Base-by-base conservation (phyloP, 2,329 filamentous ascomycete genomes). In the Volutella citrinella region DNA sequence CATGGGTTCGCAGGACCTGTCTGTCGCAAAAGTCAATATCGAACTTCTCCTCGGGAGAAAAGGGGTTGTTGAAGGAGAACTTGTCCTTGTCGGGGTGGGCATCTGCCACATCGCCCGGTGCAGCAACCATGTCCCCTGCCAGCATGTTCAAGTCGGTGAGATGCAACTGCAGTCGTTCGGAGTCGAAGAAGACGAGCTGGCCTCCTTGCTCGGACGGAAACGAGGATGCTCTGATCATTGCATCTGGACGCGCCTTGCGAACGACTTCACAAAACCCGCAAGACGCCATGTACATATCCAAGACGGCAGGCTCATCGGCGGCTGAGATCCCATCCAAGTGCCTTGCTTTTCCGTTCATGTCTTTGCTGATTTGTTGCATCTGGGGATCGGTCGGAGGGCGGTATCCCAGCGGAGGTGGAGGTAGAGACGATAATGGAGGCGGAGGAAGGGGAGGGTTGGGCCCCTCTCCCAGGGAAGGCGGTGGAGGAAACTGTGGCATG, bases 401-500 rank as follows among this genome's bases (percentile, higher is more conserved):
- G 62, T 89, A 94, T 24, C 88, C 88, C 17, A 89, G 89, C 16
- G 90, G 89, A 33, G 89, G 88, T 44, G 90, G 74, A 43, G 76
- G 75, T n/a, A 76, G 64, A 18, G 69, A 70, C 10, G 71, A 72
- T 26, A 72, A 70, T 12, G 74, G 72, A 25, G 73, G 72, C 18
- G 72, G 72, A 14, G 73, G 72, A 18, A 72, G 71, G 51, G 80
- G 78, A 36, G 80, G 73, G 29, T 66, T 58, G 27, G 68, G 68
- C 10, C 72, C 73, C 74, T 74, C 78, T 40, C 74, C 74, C 18
- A 76, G 76, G 31, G 75, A 75, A 23, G 75, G 75, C 12, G 75
- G 75, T 39, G 75, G 74, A 28, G 72, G 74, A 35, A 61, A 66
- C 49, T 69, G 66, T 48, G 73, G 74, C 74, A 78, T 78, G 37